Conservation (phyloP, 768 basidiomycete genomes). For the Macrolepiota dolichaula region DNA sequence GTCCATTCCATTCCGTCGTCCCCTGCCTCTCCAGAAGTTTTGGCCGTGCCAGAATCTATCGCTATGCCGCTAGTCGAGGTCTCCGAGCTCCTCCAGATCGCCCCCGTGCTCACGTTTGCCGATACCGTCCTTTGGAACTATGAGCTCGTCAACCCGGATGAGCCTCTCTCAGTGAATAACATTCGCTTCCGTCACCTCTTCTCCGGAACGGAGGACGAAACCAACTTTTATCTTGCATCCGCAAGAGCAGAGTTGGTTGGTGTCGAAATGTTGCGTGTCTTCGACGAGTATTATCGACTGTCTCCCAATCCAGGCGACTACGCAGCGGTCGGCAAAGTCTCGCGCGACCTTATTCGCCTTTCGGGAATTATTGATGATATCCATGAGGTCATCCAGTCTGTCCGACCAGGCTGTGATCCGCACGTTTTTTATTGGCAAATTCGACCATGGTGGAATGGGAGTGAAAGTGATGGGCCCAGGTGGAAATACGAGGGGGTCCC, state of each 20-base stretch:
- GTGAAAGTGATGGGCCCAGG: constrained; percentile 53
- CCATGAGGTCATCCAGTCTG: constrained; percentile 60
- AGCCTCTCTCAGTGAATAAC: constrained; percentile 67
- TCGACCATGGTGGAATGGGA: constrained; percentile 92
- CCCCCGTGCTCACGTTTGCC: constrained; percentile 92
- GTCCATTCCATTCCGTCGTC: constrained; percentile 69
- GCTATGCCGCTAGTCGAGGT: constrained; percentile 75
- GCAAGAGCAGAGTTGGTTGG: constrained; percentile 85
- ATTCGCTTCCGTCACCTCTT: constrained; percentile 72
- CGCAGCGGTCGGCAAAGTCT: constrained; percentile 61
- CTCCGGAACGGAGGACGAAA: constrained; percentile 83
- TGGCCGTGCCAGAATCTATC: constrained; percentile 71
- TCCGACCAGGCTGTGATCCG: constrained; percentile 75
- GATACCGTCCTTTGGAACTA: constrained; percentile 97
- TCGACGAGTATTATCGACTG: constrained; percentile 82
- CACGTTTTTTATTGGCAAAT: constrained; percentile 86
- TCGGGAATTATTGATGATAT: constrained; percentile 71
- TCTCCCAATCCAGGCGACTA: constrained; percentile 59
- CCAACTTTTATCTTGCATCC: constrained; percentile 82
- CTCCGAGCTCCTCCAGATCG: constrained; percentile 76
- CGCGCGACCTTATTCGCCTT: constrained; percentile 68
- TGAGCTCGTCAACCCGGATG: constrained; percentile 52
- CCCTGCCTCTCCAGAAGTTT: constrained; percentile 27
- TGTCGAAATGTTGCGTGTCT: constrained; percentile 79
- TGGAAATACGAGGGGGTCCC: constrained; percentile 84